Conservation (phyloP, 2,329 filamentous ascomycete species). For the Chaetomiaceae sp. region DNA sequence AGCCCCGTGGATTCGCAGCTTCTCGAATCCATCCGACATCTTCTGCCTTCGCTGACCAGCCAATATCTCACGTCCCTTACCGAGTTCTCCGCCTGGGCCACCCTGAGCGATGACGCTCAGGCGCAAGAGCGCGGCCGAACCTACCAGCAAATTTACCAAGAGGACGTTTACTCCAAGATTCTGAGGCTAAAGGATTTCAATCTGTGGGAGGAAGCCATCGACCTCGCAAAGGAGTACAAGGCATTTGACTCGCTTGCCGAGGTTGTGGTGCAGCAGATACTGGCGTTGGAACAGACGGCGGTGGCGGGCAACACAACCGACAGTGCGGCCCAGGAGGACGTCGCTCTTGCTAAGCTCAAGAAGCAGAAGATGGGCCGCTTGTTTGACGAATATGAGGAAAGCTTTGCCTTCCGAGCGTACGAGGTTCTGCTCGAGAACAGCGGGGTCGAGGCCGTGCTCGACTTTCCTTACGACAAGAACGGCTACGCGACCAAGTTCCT, state of each 20-base stretch:
- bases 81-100: conserved; percentile 49
- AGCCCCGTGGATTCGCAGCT: conserved; percentile 35
- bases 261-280: conserved; percentile 51
- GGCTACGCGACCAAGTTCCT: conserved; percentile 75
- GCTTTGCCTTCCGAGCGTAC: conserved; percentile 74
- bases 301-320: conserved; percentile 32
- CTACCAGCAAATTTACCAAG: conserved; percentile 43
- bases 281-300: conserved; percentile 36
- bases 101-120: conserved; percentile 41
- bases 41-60: conserved; percentile 49
- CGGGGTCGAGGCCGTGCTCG: conserved; percentile 63
- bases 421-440: conserved; percentile 66
- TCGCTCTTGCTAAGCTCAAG: conserved; percentile 42
- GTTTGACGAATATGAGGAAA: conserved; percentile 60
- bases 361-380: conserved; percentile 44
- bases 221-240: conserved; percentile 53
- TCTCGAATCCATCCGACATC: conserved; percentile 42
- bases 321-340: conserved; percentile 36
- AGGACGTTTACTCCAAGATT: conserved; percentile 48
- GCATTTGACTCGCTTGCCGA: conserved; percentile 52
- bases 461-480: conserved; percentile 63
- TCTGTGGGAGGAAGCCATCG: conserved; percentile 54
- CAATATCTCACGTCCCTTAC: conserved; percentile 50
- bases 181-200: conserved; percentile 49
- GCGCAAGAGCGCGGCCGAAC: conserved; percentile 39